Percentiles rank a stretch among this genome's conserved stretches.
Conservation (phyloP, 805 yeast species). For the Crinitomyces ghanaensis region DNA sequence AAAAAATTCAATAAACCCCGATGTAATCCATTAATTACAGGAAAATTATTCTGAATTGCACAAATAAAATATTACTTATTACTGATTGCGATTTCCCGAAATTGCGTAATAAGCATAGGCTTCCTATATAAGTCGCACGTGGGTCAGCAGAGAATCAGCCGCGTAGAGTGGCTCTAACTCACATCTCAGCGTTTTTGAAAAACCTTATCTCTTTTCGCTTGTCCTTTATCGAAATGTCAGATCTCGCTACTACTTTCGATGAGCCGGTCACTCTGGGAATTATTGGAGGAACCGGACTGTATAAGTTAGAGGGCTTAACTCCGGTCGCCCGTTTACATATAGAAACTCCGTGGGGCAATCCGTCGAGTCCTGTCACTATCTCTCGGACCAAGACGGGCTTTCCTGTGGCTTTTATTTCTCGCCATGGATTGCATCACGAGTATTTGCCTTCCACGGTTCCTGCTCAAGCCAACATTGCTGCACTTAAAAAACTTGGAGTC, state of each 20-base stretch:
- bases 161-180: too few species aligned
- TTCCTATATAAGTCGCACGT: too few species aligned
- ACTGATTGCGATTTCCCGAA: too few species aligned
- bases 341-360: conserved; percentile 95
- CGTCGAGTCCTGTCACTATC: conserved; percentile 88
- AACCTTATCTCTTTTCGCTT: conserved; percentile 1
- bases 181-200: neutral
- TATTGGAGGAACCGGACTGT: conserved; percentile 98
- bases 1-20: too few species aligned
- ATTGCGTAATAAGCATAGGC: too few species aligned
- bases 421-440: conserved; percentile 90
- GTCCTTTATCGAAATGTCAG: neutral
- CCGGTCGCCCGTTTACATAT: conserved; percentile 78
- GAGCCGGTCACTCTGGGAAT: conserved; percentile 70
- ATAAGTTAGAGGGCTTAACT: conserved; percentile 66
- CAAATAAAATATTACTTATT: too few species aligned
- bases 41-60: too few species aligned
- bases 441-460: conserved; percentile 89
- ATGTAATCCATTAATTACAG: too few species aligned
- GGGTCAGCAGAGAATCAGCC: too few species aligned
- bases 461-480: conserved; percentile 88
- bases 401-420: conserved; percentile 85
- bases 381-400: conserved; percentile 67
- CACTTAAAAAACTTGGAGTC: conserved; percentile 78
- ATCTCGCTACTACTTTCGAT: conserved; percentile 18